Base-by-base conservation (phyloP, 169 alveolate species). In the Eimeria mitis region DNA sequence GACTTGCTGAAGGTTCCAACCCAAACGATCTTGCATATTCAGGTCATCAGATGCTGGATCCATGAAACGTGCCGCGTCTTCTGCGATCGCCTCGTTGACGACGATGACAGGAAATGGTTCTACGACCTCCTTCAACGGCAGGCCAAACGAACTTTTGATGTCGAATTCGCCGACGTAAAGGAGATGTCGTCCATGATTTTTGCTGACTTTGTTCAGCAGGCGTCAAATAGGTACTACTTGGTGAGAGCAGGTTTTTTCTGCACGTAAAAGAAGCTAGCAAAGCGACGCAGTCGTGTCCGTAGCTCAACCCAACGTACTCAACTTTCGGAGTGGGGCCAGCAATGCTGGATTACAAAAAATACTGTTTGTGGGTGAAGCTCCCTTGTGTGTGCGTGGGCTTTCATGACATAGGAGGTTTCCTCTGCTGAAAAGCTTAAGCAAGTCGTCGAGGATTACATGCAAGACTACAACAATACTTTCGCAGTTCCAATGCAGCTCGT, bases 51-150 rank as follows among this genome's bases (percentile, higher is more conserved):
- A 78, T 97, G 99, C 81, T 99, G 99, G 99, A 98, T 98, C 96
- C 99, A 99, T 95, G 99, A 99, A 96, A 98, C 99, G 91, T 99
- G 98, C 97, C 97, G 99, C 95, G 99, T 99, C 56, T 98, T 99
- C 95, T 98, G 98, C 96, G 99, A 99, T 97, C 99, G 99, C 94
- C 98, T 99, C 95, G 97, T 99, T 78, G 97, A 98, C 97, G 91
- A 97, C 76, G 98, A 98, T 56, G 99, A 99, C 95, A 98, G 98
- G 96, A 96, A 89, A 65, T 96, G 96, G 95, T 97, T 98, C 97
- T 95, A 76, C 37, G 70, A 75, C 31, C 92, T 91, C 96, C 97
- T 94, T 81, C 97, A 75, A 61, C 9, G 75, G 49, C 94, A 84
- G 40, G 75, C 89, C 31, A 61, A 87, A n/a, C 76, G 52, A 96